phyloP scores from a whole-genome alignment of 495 filamentous ascomycete species.

The Hypoxylon intermedium region DNA sequence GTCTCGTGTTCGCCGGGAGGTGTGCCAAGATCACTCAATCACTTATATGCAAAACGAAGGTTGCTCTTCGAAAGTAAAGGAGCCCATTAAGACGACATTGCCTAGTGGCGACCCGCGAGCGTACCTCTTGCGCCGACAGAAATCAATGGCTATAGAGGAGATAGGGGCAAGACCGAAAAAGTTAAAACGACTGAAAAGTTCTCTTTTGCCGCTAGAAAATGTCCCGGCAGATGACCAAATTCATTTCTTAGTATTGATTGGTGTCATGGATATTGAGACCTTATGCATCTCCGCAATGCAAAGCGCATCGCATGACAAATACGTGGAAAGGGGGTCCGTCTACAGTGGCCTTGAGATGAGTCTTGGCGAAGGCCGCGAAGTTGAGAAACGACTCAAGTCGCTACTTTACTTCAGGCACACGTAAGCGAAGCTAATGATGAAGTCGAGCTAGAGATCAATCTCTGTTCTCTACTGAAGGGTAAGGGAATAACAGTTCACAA shows the following conservation, averaged over 20 bases:
- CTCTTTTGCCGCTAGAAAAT: constrained; percentile 54
- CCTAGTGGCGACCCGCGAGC: constrained; percentile 48
- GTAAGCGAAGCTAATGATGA: too few relatives aligned
- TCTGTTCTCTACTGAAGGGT: constrained; percentile 30
- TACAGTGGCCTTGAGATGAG: constrained; percentile 37
- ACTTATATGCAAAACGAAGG: constrained; percentile 7
- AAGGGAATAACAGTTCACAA: background rate
- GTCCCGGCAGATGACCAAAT: constrained; percentile 41
- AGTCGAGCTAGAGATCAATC: constrained; percentile 10
- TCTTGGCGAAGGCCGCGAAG: constrained; percentile 26
- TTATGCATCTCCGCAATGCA: constrained; percentile 7
- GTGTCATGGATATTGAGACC: constrained; percentile 17
- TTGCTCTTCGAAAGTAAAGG: constrained; percentile 6
- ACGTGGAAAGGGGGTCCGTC: constrained; percentile 23
- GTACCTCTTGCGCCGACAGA: constrained; percentile 51
- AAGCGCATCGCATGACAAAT: constrained; percentile 30
- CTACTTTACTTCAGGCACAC: too few relatives aligned
- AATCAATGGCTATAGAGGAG: constrained; percentile 37
- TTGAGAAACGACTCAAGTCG: constrained; percentile 25
- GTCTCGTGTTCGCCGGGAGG: background rate
- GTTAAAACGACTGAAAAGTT: constrained; percentile 49
- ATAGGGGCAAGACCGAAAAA: constrained; percentile 33
- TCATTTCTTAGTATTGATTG: constrained; percentile 33
- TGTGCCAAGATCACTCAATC: background rate
- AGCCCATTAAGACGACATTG: constrained; percentile 41